These are phyloP conservation scores for Hypoxylon crocopeplum DNA, from an alignment of 495 filamentous ascomycete species.

Conservation along the genomic window DNA sequence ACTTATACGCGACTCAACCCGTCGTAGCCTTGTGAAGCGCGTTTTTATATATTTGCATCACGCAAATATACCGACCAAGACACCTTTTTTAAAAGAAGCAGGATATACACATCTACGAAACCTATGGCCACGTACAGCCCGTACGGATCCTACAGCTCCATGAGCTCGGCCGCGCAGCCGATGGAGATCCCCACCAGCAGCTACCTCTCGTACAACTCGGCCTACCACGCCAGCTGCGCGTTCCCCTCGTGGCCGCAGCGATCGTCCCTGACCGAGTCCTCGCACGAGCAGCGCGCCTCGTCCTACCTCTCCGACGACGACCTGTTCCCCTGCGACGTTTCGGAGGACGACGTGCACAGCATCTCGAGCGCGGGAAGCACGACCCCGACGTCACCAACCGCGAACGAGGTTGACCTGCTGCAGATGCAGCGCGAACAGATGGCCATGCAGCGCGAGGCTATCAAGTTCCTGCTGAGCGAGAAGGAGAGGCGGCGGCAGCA, in stretches of 20 bases:
- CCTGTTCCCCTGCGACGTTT: slow-evolving; percentile 46
- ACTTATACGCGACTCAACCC: slow-evolving; percentile 6
- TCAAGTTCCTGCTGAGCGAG: slow-evolving; percentile 51
- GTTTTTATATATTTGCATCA: neutral
- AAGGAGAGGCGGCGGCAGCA: slow-evolving; percentile 53
- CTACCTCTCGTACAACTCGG: slow-evolving; percentile 43
- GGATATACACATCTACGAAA: slow-evolving; percentile 2
- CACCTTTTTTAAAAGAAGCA: neutral
- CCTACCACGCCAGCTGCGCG: slow-evolving; percentile 51
- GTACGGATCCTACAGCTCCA: slow-evolving; percentile 53
- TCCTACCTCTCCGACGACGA: slow-evolving; percentile 61
- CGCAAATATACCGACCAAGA: slow-evolving; percentile 5
- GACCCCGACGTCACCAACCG: slow-evolving; percentile 45
- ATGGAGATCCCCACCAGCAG: slow-evolving; percentile 59
- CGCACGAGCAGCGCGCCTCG: slow-evolving; percentile 49
- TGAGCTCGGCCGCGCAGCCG: slow-evolving; percentile 52
- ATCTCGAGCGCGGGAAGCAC: slow-evolving; percentile 54
- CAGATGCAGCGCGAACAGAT: slow-evolving; percentile 52
- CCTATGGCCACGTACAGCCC: slow-evolving; percentile 51
- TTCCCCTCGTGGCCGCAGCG: slow-evolving; percentile 60
- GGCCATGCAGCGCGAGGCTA: slow-evolving; percentile 54
- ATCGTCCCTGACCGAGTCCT: slow-evolving; percentile 49
- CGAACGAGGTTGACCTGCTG: slow-evolving; percentile 50
- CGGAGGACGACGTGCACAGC: slow-evolving; percentile 53
- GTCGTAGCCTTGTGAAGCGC: neutral